Evolutionary conservation across 2,329 filamentous ascomycete genomes (phyloP), one percentile per base, ranked within the genome.

Genomic region (Fusarium brachygibbosum): DNA sequence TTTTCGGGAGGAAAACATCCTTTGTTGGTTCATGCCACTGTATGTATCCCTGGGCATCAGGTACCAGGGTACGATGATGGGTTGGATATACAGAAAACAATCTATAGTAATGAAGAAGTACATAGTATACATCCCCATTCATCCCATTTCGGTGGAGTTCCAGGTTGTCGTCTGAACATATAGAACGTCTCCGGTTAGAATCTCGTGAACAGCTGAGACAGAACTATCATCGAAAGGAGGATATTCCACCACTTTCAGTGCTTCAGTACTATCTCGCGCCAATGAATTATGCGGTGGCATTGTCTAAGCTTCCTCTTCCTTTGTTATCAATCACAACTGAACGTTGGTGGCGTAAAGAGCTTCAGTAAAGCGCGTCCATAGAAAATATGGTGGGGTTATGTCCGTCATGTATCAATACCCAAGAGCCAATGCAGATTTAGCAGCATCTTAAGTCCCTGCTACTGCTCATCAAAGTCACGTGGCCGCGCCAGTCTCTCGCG

Each of bases 401-500:
- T n/a, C 3, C 2, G 1, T 7, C 3, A 14, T 45, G 28, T 45
- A 45, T 9, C 16, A n/a, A 25, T 51, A 51, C 48, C 4, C 13
- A 11, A 16, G 17, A 19, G 10, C 14, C 4, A 10, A 11, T 19
- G 11, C 10, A 28, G 19, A 16, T 2, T 28, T 29, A 5, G 11
- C 14, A 16, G 13, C 6, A 19, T 42, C 40, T 23, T 6, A 23
- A 40, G 44, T 28, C 13, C 19, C 21, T 10, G 12, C 7, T 51
- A 17, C 35, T 28, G 10, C 1, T 9, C 1, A 6, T 10, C 9
- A 12, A 0, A 10, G 19, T 63, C 60, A 63, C 60, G 60, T 63
- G 60, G 28, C 17, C 25, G 48, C 69, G 72, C 78, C 77, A 79
- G 78, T 64, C 51, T 67, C 50, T 66, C 79, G 79, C 79, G 79